A percentile compares a stretch with the other conserved stretches of the same genome.
Conservation (phyloP, 306 rosid genomes). For the Canavalia gladiata region DNA sequence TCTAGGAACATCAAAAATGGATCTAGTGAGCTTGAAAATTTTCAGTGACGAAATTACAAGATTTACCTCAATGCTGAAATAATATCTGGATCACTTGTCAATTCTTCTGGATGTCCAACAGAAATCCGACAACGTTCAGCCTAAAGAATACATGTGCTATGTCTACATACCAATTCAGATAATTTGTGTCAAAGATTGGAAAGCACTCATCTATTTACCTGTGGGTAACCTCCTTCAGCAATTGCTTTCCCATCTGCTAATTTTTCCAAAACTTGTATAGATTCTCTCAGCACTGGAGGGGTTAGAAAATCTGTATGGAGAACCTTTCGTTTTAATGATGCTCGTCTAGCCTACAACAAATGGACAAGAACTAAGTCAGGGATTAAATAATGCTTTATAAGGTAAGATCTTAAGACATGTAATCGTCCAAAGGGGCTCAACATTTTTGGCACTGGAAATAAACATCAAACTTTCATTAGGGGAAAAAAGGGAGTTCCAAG, state of each 20-base stretch:
- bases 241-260: conserved; percentile 80
- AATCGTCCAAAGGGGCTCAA: conserved; percentile 26
- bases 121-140: conserved; percentile 96
- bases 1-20: conserved; percentile 27
- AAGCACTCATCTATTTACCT: conserved; percentile 61
- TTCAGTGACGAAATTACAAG: conserved; percentile 26
- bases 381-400: conserved; percentile 7
- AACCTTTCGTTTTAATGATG: conserved; percentile 78
- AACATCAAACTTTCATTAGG: conserved; percentile 3
- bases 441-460: conserved; percentile 19
- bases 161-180: conserved; percentile 32
- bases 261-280: conserved; percentile 76
- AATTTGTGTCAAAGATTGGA: conserved; percentile 4
- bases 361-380: conserved; percentile 28
- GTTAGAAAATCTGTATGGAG: conserved; percentile 86
- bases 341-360: conserved; percentile 75
- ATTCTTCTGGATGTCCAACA: conserved; percentile 78
- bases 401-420: conserved; percentile 30
- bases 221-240: conserved; percentile 94
- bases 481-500: conserved; percentile 3
- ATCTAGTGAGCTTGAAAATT: conserved; percentile 28
- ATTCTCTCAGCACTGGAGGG: conserved; percentile 89
- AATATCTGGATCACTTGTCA: conserved; percentile 86
- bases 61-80: conserved; percentile 84
- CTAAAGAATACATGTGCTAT: conserved; percentile 53